Base-by-base conservation (phyloP, 345 rosid species). In the Populus pruinosa region DNA sequence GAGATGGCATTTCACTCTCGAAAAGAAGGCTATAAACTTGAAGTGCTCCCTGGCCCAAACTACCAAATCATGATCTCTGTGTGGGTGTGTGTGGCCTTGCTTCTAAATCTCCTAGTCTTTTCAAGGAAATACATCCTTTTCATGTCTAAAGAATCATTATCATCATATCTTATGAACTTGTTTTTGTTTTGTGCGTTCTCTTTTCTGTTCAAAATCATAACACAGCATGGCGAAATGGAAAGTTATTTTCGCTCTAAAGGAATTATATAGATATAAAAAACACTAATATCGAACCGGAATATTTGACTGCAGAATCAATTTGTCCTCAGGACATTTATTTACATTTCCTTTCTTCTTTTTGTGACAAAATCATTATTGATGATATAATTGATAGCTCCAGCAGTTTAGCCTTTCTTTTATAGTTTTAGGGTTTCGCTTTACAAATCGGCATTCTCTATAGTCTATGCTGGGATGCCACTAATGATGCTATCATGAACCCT, bases 401-500 rank as follows among this genome's bases (percentile, higher is more conserved):
- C 44, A 41, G 44, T 41, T 10, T 41, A 41, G 44, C 44, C 44
- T 41, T 10, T 41, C 44, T 41, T 41, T 41, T 41, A 0, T 41
- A 41, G 14, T 10, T 10, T 41, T 41, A 44, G 16, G 44, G 27
- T 56, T 55, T 41, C 20, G 61, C 77, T 53, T 73, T 67, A 43
- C 69, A 73, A 41, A 29, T 1, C 62, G 20, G 53, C 65, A 47
- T 31, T 35, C 53, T 64, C 62, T 70, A 35, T 59, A 59, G 69
- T 81, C 66, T 76, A 81, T 71, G 2, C 63, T 56, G 63, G 29
- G 29, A 36, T 77, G 69, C 53, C 76, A 56, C 73, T 35, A 71
- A 82, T 78, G 76, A 77, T 74, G 78, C 76, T 56, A 66, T 78
- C 76, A 55, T 82, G 65, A 74, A 80, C 69, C 69, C 75, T 69